Evolutionary conservation across 2,329 filamentous ascomycete genomes (phyloP).

Genomic region (Ophiocordyceps robertsii): DNA sequence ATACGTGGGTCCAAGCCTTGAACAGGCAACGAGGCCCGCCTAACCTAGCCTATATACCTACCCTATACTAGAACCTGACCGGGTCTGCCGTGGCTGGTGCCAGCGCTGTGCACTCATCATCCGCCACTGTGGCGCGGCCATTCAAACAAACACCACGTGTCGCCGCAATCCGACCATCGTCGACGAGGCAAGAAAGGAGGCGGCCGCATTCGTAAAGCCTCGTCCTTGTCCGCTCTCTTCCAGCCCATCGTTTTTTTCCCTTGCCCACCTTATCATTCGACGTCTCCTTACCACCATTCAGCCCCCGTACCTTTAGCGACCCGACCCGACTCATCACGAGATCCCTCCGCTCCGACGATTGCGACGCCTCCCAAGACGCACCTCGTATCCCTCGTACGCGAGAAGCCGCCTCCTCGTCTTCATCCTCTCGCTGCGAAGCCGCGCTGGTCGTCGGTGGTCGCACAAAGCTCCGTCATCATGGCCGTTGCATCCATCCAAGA

Average conservation of each 20-base stretch:
- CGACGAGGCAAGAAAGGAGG: not conserved
- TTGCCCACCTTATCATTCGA: not conserved
- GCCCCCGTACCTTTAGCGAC: not conserved
- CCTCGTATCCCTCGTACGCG: not conserved
- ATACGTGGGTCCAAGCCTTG: too few relatives aligned
- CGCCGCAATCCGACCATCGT: slow-evolving; percentile 1
- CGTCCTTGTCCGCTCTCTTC: not conserved
- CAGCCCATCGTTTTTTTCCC: not conserved
- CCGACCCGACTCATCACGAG: not conserved
- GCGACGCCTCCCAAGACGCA: not conserved
- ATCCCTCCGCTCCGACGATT: not conserved
- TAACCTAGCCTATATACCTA: too few relatives aligned
- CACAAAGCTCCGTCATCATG: slow-evolving; percentile 25
- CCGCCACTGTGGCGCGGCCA: not conserved
- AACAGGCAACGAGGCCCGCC: too few relatives aligned
- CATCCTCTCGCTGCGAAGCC: not conserved
- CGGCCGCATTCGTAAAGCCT: not conserved
- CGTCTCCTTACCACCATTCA: not conserved
- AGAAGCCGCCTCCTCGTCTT: too few relatives aligned
- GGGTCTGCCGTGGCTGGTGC: not conserved
- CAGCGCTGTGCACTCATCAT: not conserved
- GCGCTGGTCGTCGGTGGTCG: not conserved
- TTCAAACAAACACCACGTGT: slow-evolving; percentile 3
- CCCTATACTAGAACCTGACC: too few relatives aligned
- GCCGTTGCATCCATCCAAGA: slow-evolving; percentile 77